phyloP scores from a whole-genome alignment of 129 eudicot species.

The Scalesia atractyloides region DNA sequence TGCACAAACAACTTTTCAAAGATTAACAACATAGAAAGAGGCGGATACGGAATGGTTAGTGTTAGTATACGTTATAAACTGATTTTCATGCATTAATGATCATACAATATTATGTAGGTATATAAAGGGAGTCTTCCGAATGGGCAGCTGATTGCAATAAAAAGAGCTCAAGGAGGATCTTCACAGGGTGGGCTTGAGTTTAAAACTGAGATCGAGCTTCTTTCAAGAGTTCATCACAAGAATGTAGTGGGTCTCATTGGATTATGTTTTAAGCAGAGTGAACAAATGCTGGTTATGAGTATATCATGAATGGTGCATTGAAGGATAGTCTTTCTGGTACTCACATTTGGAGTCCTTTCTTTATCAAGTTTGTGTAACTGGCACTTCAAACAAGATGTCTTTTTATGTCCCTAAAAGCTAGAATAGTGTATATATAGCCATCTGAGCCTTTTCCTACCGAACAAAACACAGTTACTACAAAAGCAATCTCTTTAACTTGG shows the following conservation, averaged over 20 bases:
- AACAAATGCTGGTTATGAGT: constrained; percentile 55
- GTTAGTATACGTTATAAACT: not conserved
- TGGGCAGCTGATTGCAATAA: constrained; percentile 44
- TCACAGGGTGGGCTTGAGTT: constrained; percentile 46
- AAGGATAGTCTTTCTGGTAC: constrained; percentile 42
- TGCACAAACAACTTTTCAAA: constrained; percentile 47
- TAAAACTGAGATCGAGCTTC: constrained; percentile 56
- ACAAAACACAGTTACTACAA: not conserved
- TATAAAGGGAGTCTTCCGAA: constrained; percentile 41
- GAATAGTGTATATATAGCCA: not conserved
- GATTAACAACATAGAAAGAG: constrained; percentile 37
- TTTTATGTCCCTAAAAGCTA: not conserved
- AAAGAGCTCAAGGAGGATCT: constrained; percentile 45
- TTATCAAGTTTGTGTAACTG: not conserved
- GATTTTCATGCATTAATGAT: not conserved
- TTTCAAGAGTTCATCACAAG: constrained; percentile 54
- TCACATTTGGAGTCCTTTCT: not conserved
- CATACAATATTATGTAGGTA: constrained; percentile 28
- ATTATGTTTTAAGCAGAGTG: constrained; percentile 46
- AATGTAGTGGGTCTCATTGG: constrained; percentile 48
- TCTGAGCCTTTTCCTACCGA: not conserved
- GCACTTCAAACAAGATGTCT: not conserved
- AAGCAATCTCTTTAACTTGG: not conserved
- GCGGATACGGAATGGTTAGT: constrained; percentile 60
- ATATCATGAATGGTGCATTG: constrained; percentile 34